Evolutionary conservation across 2,329 filamentous ascomycete genomes (phyloP), one percentile per base, ranked within the genome.

Genomic region (Aspergillus texensis): DNA sequence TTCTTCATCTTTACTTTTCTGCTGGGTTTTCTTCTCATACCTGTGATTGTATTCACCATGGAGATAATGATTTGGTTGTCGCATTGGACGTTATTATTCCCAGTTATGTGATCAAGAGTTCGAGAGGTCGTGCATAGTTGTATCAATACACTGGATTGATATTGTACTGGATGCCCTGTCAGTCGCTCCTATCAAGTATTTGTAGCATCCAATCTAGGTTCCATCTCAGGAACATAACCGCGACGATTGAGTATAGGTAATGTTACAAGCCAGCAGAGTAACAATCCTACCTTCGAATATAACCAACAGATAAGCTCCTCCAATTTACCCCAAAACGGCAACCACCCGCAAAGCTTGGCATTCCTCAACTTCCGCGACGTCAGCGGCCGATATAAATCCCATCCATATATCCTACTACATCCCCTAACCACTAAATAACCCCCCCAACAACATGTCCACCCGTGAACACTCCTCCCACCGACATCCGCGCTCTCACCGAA

Each of bases 1-100:
- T 54, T 43, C 28, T 57, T 48, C 50, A 11, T 14, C 48, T 24
- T 53, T 54, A 24, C 21, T 28, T 52, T 34, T 52, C 57, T 24
- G 12, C 50, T 14, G 34, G 32, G 14, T 48, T 52, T 61, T n/a
- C 70, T 57, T 55, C 60, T 16, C 70, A 60, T 71, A 69, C 65
- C 62, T 56, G 63, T 68, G 56, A 58, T 65, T 72, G 67, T 74
- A 73, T 69, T 68, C 70, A 69, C 57, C 57, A 68, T 58, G 45
- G 48, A n/a, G 32, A 60, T 26, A 53, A 53, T 55, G 52, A 21
- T n/a, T 58, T 55, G 52, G 12, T n/a, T 58, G 24, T 52, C 34
- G 30, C 28, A 52, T 52, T 52, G 48, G 48, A 32, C 28, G 19
- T 11, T 52, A n/a, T 52, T 32, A 32, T 52, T 52, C 8, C 28